These are phyloP conservation scores for Rhypophila decipiens DNA, from an alignment of 495 filamentous ascomycete genomes.

Conservation along the genomic window DNA sequence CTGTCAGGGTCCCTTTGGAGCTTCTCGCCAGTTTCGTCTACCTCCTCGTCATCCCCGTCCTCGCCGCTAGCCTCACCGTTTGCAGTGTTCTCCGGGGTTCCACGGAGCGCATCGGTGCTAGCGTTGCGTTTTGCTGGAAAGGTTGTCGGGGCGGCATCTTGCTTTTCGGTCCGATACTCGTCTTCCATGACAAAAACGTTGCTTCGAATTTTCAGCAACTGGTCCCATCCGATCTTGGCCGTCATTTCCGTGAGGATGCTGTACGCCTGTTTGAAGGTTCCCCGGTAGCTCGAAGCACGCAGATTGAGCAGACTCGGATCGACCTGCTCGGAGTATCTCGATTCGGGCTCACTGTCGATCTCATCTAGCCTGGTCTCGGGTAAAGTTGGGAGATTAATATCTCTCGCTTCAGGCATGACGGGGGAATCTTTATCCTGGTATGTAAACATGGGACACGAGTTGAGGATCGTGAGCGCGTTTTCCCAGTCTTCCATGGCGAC, in stretches of 20 bases:
- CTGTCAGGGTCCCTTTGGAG: constrained; percentile 13
- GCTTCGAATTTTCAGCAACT: constrained; percentile 84
- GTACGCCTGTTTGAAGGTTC: constrained; percentile 93
- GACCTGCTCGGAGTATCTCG: constrained; percentile 71
- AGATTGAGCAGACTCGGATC: constrained; percentile 83
- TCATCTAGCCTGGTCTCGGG: constrained; percentile 91
- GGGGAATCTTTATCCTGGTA: constrained; percentile 97
- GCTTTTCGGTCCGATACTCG: constrained; percentile 88
- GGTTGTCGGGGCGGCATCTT: constrained; percentile 49
- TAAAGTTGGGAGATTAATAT: constrained; percentile 78
- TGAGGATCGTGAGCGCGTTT: constrained; percentile 85
- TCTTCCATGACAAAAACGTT: constrained; percentile 99
- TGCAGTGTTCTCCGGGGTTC: constrained; percentile 53
- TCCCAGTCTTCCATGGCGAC: constrained; percentile 92
- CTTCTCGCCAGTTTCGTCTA: background rate
- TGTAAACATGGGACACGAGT: constrained; percentile 99
- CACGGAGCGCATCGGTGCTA: constrained; percentile 68
- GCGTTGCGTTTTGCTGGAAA: constrained; percentile 56
- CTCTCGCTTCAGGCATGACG: constrained; percentile 82
- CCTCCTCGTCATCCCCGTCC: constrained; percentile 12
- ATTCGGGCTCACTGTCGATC: constrained; percentile 82
- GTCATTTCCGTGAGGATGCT: constrained; percentile 90
- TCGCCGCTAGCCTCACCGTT: constrained; percentile 57
- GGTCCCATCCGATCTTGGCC: constrained; percentile 94
- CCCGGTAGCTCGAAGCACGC: constrained; percentile 80